Base-by-base conservation (phyloP, 768 basidiomycete species). In the Mrakia gelida region DNA sequence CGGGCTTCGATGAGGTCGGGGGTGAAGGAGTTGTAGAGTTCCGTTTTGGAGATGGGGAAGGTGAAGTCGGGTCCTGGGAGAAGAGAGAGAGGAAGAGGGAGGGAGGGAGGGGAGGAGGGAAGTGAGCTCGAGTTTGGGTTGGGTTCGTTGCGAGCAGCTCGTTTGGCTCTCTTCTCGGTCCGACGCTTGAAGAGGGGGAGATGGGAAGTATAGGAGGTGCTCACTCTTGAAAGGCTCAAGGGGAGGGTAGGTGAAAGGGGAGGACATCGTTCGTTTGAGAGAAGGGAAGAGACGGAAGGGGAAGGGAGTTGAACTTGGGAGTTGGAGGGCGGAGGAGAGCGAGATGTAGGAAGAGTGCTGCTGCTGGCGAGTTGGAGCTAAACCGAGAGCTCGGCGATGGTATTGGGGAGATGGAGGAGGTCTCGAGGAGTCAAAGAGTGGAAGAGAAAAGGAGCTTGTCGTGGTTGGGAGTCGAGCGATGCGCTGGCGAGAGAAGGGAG, bases 21-120 rank as follows among this genome's bases (percentile, higher is more conserved):
- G 8, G 23, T 34, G 34, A 54, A 73, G 3, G 54, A 49, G 56
- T 59, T 73, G 34, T 73, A 73, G 28, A 73, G 34, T 30, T 70
- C 67, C 41, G 34, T n/a, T 41, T 38, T 34, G 18, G 38, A 23
- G 67, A 70, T 23, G 2, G 67, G 67, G 41, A 70, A 70, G 26
- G 9, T 1, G 38, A 70, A 70, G 34, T 18, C 41, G 1, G 59
- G 59, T 10, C 11, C 59, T 59, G 59, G 49, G 7, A 28, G 5
- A 59, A 10, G 18, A 18, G 28, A 8, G 59, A 23, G 8, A 28
- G 59, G 4, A 8, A 8, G 28, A 28, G 26, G 28, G 26, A 8
- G 30, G 5, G 34, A 38, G 54, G 45, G 52, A 23, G 52, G 52
- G 52, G 23, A 56, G 21, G 23, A 16, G 54, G 45, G 10, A n/a